Conservation (phyloP, 306 rosid species). For the Dryas drummondii region DNA sequence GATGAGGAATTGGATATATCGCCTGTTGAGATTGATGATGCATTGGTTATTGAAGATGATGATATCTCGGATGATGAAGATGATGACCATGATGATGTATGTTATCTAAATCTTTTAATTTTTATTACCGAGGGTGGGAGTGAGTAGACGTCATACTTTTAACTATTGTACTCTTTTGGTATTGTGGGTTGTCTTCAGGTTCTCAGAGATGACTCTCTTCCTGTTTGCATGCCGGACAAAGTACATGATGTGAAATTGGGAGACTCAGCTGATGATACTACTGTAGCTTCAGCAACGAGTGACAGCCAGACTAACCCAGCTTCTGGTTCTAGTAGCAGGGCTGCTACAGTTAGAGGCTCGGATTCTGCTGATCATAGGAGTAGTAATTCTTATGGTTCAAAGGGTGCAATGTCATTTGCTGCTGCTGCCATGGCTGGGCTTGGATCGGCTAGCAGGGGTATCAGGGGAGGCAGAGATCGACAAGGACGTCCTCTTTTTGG, state of each 20-base stretch:
- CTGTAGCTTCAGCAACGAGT: constrained; percentile 57
- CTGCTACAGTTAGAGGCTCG: constrained; percentile 63
- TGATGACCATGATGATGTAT: constrained; percentile 94
- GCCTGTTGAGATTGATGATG: constrained; percentile 90
- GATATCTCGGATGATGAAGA: constrained; percentile 97
- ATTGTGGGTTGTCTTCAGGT: constrained; percentile 47
- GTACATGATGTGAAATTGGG: constrained; percentile 98
- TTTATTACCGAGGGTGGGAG: not conserved
- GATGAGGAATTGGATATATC: constrained; percentile 91
- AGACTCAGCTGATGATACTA: constrained; percentile 70
- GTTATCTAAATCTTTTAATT: constrained; percentile 21
- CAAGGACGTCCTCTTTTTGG: constrained; percentile 78
- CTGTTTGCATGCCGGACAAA: constrained; percentile 87
- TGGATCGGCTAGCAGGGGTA: constrained; percentile 80
- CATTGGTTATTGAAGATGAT: constrained; percentile 92
- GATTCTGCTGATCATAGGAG: constrained; percentile 75
- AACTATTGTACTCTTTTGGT: not conserved
- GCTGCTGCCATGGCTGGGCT: constrained; percentile 99
- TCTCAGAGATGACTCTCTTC: constrained; percentile 89
- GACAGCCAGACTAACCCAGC: constrained; percentile 74
- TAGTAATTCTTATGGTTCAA: constrained; percentile 66
- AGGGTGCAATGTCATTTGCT: constrained; percentile 97
- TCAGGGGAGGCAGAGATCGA: constrained; percentile 86
- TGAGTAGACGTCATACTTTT: not conserved
- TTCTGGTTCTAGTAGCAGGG: constrained; percentile 92